Conservation (phyloP, 2,329 filamentous ascomycete genomes). For the Colletotrichum endophyticum region DNA sequence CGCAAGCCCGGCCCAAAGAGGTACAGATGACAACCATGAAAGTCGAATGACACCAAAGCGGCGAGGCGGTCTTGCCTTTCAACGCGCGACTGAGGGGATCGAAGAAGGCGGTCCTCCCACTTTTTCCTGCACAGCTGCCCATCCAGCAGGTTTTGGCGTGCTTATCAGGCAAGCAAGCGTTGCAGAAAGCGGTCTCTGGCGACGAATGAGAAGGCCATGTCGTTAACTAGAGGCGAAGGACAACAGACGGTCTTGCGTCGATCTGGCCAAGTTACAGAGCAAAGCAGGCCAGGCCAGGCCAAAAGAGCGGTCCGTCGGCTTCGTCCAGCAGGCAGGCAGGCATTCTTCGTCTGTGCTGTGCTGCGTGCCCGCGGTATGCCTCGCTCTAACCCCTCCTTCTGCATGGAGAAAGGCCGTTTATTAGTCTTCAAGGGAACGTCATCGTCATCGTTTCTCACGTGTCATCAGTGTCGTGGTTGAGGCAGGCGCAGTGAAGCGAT, state of each 20-base stretch:
- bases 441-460: conserved; percentile 11
- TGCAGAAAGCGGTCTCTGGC: conserved; percentile 13
- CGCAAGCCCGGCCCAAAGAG: neutral
- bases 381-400: neutral
- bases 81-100: neutral
- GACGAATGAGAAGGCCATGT: conserved; percentile 10
- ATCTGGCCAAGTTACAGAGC: neutral
- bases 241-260: neutral
- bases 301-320: neutral
- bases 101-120: conserved; percentile 10
- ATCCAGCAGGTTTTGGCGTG: conserved; percentile 19
- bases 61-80: neutral
- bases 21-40: neutral
- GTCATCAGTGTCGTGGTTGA: neutral
- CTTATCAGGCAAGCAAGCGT: conserved; percentile 12
- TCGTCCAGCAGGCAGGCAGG: neutral
- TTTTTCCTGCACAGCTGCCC: conserved; percentile 20
- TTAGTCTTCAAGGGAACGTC: neutral
- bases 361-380: neutral
- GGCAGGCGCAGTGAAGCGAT: neutral
- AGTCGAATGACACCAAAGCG: neutral
- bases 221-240: neutral
- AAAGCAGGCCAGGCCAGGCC: neutral
- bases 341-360: neutral
- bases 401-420: neutral